Percentiles rank a stretch among this genome's conserved stretches.
phyloP scores from a whole-genome alignment of 164 flowering plant genomes.

The Vitis amurensis region DNA sequence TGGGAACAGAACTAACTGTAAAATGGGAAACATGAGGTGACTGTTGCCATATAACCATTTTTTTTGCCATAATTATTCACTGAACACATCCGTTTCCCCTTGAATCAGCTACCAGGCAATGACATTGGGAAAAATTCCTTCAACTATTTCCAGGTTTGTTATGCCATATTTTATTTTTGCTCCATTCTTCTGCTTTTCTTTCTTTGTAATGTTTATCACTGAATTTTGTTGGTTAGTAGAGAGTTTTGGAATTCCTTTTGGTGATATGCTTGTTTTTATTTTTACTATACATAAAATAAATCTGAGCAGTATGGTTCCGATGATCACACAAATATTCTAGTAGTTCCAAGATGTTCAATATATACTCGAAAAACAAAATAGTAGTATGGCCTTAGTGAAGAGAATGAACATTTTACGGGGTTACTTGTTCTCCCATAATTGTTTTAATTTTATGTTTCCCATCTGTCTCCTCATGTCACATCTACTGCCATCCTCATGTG shows the following conservation, averaged over 20 bases:
- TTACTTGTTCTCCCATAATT: neutral
- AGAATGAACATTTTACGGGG: neutral
- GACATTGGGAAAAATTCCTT: constrained; percentile 95
- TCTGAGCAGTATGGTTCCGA: too few species aligned
- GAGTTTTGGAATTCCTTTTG: neutral
- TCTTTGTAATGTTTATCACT: neutral
- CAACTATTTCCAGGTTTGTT: constrained; percentile 83
- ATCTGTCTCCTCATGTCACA: neutral
- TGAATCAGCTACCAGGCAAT: constrained; percentile 73
- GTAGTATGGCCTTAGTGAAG: too few species aligned
- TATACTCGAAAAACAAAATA: too few species aligned
- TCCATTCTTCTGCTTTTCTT: neutral
- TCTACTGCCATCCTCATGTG: neutral
- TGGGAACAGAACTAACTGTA: neutral
- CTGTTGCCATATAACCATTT: neutral
- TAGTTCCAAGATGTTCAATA: too few species aligned
- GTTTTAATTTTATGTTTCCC: neutral
- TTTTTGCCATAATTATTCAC: neutral
- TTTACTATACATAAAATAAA: too few species aligned
- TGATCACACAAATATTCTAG: too few species aligned
- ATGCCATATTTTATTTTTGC: neutral
- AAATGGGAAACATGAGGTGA: neutral
- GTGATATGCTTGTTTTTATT: too few species aligned
- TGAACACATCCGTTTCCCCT: constrained; percentile 6
- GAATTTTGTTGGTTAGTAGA: neutral